Evolutionary conservation across 495 filamentous ascomycete genomes (phyloP).

Genomic region (Elasticomyces elasticus): DNA sequence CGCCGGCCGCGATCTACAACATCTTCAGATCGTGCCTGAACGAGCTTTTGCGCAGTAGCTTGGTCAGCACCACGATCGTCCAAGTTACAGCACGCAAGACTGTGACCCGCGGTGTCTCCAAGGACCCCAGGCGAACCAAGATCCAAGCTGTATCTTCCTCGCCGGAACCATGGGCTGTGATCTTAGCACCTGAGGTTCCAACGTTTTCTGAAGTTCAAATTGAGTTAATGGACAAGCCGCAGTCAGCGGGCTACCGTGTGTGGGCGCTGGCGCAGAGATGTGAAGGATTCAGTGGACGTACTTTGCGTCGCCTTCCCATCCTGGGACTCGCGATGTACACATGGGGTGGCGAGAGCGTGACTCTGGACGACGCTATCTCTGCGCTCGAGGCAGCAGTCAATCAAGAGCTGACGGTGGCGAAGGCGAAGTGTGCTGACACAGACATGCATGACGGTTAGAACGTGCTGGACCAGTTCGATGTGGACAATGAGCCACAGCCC

Average conservation of each 20-base stretch:
- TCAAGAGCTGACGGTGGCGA: slow-evolving; percentile 34
- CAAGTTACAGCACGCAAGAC: not conserved
- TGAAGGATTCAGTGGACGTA: slow-evolving; percentile 30
- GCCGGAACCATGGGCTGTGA: slow-evolving; percentile 69
- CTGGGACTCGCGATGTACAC: slow-evolving; percentile 31
- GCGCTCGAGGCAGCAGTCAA: slow-evolving; percentile 25
- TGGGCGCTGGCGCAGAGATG: slow-evolving; percentile 15
- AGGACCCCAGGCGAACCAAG: slow-evolving; percentile 23
- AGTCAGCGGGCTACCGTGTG: slow-evolving; percentile 35
- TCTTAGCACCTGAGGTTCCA: slow-evolving; percentile 55
- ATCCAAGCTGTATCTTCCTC: slow-evolving; percentile 71
- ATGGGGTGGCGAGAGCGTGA: slow-evolving; percentile 20
- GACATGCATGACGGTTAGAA: too few relatives aligned
- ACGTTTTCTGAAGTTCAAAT: slow-evolving; percentile 55
- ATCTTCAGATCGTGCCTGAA: slow-evolving; percentile 43
- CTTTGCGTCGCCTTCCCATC: slow-evolving; percentile 29
- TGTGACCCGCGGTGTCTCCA: not conserved
- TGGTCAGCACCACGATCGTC: not conserved
- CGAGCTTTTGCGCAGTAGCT: slow-evolving; percentile 36
- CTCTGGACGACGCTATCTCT: slow-evolving; percentile 22
- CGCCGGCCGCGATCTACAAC: slow-evolving; percentile 40
- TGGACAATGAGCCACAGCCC: too few relatives aligned
- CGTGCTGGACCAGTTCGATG: too few relatives aligned
- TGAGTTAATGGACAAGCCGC: slow-evolving; percentile 71
- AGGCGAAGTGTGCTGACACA: slow-evolving; percentile 39